Conservation (phyloP, 768 basidiomycete species). For the Butyriboletus loyo region DNA sequence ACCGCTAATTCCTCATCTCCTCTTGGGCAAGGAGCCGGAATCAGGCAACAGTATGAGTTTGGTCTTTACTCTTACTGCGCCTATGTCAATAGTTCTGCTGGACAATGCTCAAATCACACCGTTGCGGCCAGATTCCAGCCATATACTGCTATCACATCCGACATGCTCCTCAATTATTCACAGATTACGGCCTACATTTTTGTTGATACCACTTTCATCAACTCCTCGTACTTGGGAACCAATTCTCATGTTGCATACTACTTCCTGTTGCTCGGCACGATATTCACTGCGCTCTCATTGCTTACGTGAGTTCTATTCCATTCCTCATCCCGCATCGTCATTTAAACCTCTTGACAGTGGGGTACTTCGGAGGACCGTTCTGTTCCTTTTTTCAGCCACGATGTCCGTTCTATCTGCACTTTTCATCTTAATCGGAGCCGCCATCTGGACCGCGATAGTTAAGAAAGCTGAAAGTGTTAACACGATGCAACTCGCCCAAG, state of each 20-base stretch:
- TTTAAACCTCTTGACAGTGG: constrained; percentile 45
- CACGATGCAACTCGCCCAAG: constrained; percentile 39
- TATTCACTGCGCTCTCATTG: constrained; percentile 62
- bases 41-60: constrained; percentile 71
- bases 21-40: constrained; percentile 51
- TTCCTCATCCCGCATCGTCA: background rate
- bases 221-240: constrained; percentile 60
- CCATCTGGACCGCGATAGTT: constrained; percentile 76
- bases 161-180: constrained; percentile 67
- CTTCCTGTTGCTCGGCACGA: constrained; percentile 68
- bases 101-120: constrained; percentile 62
- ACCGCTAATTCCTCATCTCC: constrained; percentile 63
- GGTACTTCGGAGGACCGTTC: constrained; percentile 56
- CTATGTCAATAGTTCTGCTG: constrained; percentile 56
- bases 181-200: constrained; percentile 53
- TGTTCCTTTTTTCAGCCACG: constrained; percentile 66
- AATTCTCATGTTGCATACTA: constrained; percentile 72
- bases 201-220: constrained; percentile 48
- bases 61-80: constrained; percentile 83
- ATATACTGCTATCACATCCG: constrained; percentile 58
- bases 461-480: constrained; percentile 63
- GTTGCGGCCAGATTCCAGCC: constrained; percentile 61
- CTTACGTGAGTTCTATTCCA: constrained; percentile 50
- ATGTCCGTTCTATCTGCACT: constrained; percentile 59
- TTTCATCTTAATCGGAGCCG: constrained; percentile 64